phyloP scores from a whole-genome alignment of 2,329 filamentous ascomycete genomes.

The Cladophialophora exuberans region DNA sequence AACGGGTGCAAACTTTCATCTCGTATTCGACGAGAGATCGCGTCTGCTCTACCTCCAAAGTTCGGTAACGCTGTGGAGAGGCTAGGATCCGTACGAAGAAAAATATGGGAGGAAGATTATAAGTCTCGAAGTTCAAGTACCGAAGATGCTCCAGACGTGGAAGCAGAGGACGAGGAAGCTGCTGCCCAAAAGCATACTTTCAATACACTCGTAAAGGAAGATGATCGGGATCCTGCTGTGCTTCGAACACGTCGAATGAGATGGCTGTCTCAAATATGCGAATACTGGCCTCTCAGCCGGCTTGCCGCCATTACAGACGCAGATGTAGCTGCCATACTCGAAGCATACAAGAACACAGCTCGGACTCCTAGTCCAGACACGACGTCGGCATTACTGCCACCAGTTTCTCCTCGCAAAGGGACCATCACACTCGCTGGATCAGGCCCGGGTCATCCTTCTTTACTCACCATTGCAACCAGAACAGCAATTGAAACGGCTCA shows the following conservation, averaged over 20 bases:
- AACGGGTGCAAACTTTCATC: constrained; percentile 92
- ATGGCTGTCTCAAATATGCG: constrained; percentile 94
- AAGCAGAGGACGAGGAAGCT: constrained; percentile 53
- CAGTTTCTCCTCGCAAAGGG: constrained; percentile 51
- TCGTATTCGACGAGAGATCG: constrained; percentile 84
- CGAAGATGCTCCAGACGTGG: constrained; percentile 47
- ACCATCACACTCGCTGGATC: constrained; percentile 87
- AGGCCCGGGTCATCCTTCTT: constrained; percentile 88
- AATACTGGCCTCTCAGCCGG: constrained; percentile 92
- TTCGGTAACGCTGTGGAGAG: constrained; percentile 77
- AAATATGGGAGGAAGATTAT: constrained; percentile 75
- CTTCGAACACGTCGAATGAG: constrained; percentile 81
- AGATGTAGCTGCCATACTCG: constrained; percentile 77
- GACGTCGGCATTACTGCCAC: constrained; percentile 32
- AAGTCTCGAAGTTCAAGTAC: constrained; percentile 36
- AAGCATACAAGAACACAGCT: constrained; percentile 61
- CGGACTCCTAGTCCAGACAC: constrained; percentile 33
- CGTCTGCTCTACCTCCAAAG: constrained; percentile 72
- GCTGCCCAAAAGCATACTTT: constrained; percentile 75
- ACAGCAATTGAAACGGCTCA: constrained; percentile 53
- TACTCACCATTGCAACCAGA: constrained; percentile 71
- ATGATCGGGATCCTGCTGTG: constrained; percentile 69
- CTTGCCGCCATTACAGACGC: constrained; percentile 78
- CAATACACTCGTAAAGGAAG: constrained; percentile 74
- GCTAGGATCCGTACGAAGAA: constrained; percentile 71